phyloP scores from a whole-genome alignment of 345 rosid species.

The Corymbia maculata region DNA sequence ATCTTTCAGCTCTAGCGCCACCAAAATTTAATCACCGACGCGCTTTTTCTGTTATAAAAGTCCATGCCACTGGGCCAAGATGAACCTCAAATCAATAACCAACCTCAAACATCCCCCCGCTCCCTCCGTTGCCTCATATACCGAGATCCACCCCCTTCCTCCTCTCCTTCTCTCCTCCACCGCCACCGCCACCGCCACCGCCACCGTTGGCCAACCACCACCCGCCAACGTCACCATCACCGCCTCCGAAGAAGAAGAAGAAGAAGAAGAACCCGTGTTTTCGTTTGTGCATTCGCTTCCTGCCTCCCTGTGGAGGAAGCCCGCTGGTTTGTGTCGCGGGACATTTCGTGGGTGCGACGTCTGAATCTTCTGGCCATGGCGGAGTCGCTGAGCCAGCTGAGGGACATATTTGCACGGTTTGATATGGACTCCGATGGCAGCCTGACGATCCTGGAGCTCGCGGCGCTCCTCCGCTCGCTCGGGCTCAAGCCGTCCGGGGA shows the following conservation, averaged over 20 bases:
- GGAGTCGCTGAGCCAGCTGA: conserved; percentile 41
- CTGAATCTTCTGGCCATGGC: background rate
- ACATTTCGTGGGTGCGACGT: background rate
- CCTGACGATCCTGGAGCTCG: conserved; percentile 83
- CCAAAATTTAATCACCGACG: background rate
- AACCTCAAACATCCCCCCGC: background rate
- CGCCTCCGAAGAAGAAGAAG: background rate
- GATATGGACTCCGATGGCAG: conserved; percentile 93
- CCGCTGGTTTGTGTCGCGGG: background rate
- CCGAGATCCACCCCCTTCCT: background rate
- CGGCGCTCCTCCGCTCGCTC: conserved; percentile 63
- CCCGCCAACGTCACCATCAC: background rate
- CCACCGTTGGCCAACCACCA: background rate
- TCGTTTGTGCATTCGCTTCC: background rate
- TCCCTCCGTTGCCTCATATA: background rate
- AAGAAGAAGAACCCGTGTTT: background rate
- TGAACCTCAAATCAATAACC: background rate
- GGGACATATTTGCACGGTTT: conserved; percentile 55
- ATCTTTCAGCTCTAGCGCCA: background rate
- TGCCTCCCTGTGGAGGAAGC: background rate
- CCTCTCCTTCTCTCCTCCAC: background rate
- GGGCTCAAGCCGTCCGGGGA: conserved; percentile 80
- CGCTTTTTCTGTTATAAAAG: background rate
- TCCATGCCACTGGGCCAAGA: background rate
- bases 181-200: rapidly evolving